Evolutionary conservation across 1,284 basidiomycete genomes (phyloP).

Genomic region (Cystobasidium slooffiae): DNA sequence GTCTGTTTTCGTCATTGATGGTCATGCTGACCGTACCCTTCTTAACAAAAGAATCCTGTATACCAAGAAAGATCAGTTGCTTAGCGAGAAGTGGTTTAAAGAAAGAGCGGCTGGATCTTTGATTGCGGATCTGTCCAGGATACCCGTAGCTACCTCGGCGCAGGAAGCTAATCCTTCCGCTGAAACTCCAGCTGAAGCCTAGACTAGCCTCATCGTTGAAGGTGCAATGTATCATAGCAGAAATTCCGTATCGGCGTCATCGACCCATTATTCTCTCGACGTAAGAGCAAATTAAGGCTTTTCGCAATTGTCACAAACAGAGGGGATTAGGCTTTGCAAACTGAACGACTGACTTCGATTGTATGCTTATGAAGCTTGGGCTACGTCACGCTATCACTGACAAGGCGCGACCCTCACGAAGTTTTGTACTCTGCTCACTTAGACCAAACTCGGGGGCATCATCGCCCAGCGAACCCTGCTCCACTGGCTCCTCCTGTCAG

Average conservation of each 20-base stretch:
- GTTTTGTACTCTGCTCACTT: not conserved
- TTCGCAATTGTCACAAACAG: too few species aligned
- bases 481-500: conserved; percentile 26
- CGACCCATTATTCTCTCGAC: too few species aligned
- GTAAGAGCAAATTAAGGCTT: too few species aligned
- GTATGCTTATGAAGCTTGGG: too few species aligned
- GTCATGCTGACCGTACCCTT: not conserved
- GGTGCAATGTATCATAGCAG: too few species aligned
- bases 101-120: conserved; percentile 30
- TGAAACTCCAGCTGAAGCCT: not conserved
- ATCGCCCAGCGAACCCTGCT: conserved; percentile 1
- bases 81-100: conserved; percentile 50
- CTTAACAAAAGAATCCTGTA: conserved; percentile 45
- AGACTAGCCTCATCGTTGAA: too few species aligned
- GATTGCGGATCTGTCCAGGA: conserved; percentile 30
- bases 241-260: too few species aligned
- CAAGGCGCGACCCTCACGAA: not conserved
- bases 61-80: conserved; percentile 47
- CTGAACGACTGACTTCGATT: too few species aligned
- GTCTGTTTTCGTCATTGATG: not conserved
- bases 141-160: conserved; percentile 20
- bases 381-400: not conserved
- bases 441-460: not conserved
- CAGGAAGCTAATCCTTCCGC: too few species aligned
- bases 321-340: too few species aligned